Evolutionary conservation across 2,329 filamentous ascomycete species (phyloP), one percentile per base, ranked within the genome.

Genomic region (Pseudocercospora cruenta): DNA sequence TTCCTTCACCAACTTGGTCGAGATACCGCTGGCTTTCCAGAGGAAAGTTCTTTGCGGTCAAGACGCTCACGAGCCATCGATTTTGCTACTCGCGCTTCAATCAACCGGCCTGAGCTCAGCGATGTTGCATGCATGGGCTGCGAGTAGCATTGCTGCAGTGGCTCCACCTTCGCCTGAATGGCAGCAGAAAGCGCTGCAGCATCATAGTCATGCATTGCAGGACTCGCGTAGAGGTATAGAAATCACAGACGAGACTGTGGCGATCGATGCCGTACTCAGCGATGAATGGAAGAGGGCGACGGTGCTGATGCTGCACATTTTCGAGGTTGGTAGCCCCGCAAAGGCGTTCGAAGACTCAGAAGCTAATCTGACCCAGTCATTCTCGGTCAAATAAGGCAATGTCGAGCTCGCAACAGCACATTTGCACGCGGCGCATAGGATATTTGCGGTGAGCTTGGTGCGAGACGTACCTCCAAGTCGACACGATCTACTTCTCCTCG

Each of bases 401-500:
- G 19, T 19, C 16, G 19, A 57, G 26, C 24, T 53, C 8, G 49
- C 60, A n/a, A 33, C 33, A 9, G 31, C 51, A 2, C 60, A 62
- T 24, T 24, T 62, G 26, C 54, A 45, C 16, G 60, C 60, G 2
- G 36, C 49, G 19, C 60, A 62, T 62, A 31, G 28, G 10, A 49
- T 62, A 10, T 62, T 62, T 22, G 51, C 33, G n/a, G 51, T 55
- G 33, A 54, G 49, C 24, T 14, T 54, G 19, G 19, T 36, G 47
- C 33, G 45, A 19, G 31, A 31, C n/a, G 54, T 58, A 10, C 62
- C 64, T 7, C 31, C 63, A 4, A 49, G 55, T 31, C 39, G 62
- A 5, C 69, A 71, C 26, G 64, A 69, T n/a, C 49, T 39, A 2
- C 39, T 71, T 9, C 62, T 72, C 1, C 64, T 71, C n/a, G 69